Percentiles rank a stretch among this genome's conserved stretches.
These are phyloP conservation scores for Monosporascus sp. DNA, from an alignment of 2,329 filamentous ascomycete species.

Conservation along the genomic window DNA sequence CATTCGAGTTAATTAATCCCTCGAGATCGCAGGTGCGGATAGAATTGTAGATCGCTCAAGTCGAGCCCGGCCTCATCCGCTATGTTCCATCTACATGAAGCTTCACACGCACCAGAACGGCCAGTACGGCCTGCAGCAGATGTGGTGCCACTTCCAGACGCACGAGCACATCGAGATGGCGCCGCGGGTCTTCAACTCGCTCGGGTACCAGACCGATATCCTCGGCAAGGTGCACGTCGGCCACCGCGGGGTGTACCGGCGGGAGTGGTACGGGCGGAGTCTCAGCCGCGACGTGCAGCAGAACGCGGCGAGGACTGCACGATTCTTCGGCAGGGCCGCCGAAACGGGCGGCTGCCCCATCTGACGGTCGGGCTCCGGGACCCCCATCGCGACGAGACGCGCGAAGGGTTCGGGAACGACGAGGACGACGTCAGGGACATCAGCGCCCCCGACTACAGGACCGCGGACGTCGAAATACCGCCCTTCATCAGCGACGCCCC, in stretches of 20 bases:
- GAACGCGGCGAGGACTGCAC: constrained; percentile 25
- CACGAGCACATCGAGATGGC: constrained; percentile 37
- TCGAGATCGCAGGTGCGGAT: neutral
- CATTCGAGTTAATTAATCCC: neutral
- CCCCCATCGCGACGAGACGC: constrained; percentile 36
- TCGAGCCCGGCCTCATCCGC: neutral
- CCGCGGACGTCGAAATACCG: constrained; percentile 33
- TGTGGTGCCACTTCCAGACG: constrained; percentile 40
- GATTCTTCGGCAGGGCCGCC: constrained; percentile 32
- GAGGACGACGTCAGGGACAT: constrained; percentile 20
- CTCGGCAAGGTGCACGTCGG: constrained; percentile 45
- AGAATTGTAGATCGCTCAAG: neutral
- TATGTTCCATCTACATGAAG: constrained; percentile 36
- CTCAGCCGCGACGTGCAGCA: constrained; percentile 36
- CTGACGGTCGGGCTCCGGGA: constrained; percentile 42
- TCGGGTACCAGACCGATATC: constrained; percentile 33
- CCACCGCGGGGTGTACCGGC: constrained; percentile 33
- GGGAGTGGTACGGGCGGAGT: constrained; percentile 35
- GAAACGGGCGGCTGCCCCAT: constrained; percentile 31
- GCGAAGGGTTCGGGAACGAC: constrained; percentile 38
- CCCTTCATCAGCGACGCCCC: constrained; percentile 35
- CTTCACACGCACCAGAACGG: constrained; percentile 44
- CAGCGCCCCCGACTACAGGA: constrained; percentile 18
- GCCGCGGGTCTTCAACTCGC: constrained; percentile 30
- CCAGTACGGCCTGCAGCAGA: neutral